Percentiles rank a stretch among this genome's conserved stretches.
Conservation (phyloP, 208 protist genomes). For the Leishmania tarentolae region DNA sequence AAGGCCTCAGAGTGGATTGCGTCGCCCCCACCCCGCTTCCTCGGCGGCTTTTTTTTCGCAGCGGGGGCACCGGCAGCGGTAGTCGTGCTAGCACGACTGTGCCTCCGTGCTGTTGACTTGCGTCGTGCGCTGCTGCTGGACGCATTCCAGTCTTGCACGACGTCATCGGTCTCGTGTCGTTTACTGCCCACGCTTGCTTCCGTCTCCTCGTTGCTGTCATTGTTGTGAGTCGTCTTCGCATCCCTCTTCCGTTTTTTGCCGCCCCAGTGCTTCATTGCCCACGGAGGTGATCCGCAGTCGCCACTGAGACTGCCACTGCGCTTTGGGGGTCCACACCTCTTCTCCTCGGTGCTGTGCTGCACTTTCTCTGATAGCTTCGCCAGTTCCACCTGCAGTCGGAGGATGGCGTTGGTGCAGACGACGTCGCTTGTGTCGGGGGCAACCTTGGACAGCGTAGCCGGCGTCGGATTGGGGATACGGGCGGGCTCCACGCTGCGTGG, state of each 20-base stretch:
- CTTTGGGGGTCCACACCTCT: conserved; percentile 33
- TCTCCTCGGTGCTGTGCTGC: conserved; percentile 39
- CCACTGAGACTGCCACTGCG: background rate
- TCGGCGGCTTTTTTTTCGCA: conserved; percentile 10
- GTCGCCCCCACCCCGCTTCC: background rate
- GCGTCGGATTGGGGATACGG: background rate
- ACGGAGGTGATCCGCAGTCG: background rate
- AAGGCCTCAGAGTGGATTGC: background rate
- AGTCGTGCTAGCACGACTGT: background rate
- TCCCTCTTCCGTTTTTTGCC: conserved; percentile 27
- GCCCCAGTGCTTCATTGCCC: conserved; percentile 16
- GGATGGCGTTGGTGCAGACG: background rate
- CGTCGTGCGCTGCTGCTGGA: background rate
- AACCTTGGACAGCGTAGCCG: background rate
- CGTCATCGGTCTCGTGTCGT: background rate
- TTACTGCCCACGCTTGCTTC: background rate
- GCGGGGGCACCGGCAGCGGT: background rate
- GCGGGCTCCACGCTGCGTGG: background rate
- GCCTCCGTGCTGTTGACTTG: conserved; percentile 15
- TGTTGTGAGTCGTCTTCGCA: background rate
- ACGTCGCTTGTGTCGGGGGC: conserved; percentile 1
- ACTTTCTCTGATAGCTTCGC: conserved; percentile 46
- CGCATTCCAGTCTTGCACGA: background rate
- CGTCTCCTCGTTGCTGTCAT: conserved; percentile 8
- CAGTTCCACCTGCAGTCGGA: conserved; percentile 36